Percentiles rank a stretch among this genome's conserved stretches.
Conservation (phyloP, 345 rosid species). For the Lumnitzera littorea region DNA sequence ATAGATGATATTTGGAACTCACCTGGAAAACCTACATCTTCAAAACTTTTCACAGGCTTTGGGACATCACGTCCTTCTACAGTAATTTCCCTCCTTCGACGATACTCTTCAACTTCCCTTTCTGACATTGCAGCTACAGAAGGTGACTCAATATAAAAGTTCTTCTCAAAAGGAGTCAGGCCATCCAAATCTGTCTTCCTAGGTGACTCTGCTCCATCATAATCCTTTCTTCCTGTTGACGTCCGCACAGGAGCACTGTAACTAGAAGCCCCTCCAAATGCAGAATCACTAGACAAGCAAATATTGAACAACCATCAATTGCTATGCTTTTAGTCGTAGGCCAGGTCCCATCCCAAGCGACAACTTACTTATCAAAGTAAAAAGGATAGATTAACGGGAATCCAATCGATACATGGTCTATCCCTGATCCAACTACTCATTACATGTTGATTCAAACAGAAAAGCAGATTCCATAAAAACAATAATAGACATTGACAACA, state of each 20-base stretch:
- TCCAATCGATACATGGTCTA: too few relatives aligned
- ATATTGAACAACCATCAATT: slow-evolving; percentile 10
- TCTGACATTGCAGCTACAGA: slow-evolving; percentile 83
- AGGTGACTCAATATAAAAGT: slow-evolving; percentile 77
- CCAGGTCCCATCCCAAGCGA: neutral
- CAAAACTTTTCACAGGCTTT: slow-evolving; percentile 76
- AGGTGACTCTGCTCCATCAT: slow-evolving; percentile 41
- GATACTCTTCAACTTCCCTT: slow-evolving; percentile 72
- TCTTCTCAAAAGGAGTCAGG: slow-evolving; percentile 86
- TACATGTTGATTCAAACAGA: too few relatives aligned
- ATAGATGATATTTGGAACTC: neutral
- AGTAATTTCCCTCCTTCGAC: slow-evolving; percentile 67
- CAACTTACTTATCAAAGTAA: neutral
- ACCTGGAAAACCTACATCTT: slow-evolving; percentile 94
- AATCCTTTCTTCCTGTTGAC: slow-evolving; percentile 51
- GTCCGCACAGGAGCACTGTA: slow-evolving; percentile 48
- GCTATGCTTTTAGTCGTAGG: neutral
- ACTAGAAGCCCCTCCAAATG: slow-evolving; percentile 77
- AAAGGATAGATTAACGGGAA: neutral
- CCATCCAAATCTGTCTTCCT: slow-evolving; percentile 88
- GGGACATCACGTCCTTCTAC: slow-evolving; percentile 96
- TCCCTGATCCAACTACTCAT: too few relatives aligned
- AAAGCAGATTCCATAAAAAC: too few relatives aligned
- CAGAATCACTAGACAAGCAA: slow-evolving; percentile 62
- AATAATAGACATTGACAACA: too few relatives aligned